A percentile compares a stretch with the other conserved stretches of the same genome.
Evolutionary conservation across 441 rosid species (phyloP).

Genomic region (Gossypium schwendimanii): DNA sequence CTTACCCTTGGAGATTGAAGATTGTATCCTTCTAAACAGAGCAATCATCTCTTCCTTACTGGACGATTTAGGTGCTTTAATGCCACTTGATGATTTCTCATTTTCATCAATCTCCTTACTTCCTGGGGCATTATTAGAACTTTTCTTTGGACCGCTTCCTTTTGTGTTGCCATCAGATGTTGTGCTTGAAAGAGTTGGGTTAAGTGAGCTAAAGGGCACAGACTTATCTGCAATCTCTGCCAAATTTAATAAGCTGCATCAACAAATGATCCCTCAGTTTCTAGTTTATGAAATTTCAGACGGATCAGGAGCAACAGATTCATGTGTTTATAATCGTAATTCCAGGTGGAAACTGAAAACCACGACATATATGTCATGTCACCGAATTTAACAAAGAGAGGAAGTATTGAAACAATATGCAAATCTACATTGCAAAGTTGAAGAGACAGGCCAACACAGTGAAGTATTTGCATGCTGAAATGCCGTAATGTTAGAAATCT

Average conservation of each 20-base stretch:
- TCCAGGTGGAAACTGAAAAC: not conserved
- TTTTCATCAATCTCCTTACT: constrained; percentile 20
- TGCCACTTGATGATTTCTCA: constrained; percentile 16
- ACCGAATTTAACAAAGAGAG: not conserved
- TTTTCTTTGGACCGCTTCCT: constrained; percentile 21
- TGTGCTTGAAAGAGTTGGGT: constrained; percentile 20
- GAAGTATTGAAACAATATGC: not conserved
- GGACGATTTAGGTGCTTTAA: constrained; percentile 18
- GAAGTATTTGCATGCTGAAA: not conserved
- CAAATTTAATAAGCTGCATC: constrained; percentile 72
- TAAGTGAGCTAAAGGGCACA: constrained; percentile 16
- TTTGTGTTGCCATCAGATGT: constrained; percentile 23
- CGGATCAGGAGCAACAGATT: not conserved
- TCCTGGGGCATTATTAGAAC: constrained; percentile 14
- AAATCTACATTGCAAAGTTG: not conserved
- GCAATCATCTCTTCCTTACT: constrained; percentile 50
- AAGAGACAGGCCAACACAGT: not conserved
- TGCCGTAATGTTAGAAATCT: not conserved
- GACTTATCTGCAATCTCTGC: constrained; percentile 51
- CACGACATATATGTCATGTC: not conserved
- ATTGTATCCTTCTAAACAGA: constrained; percentile 44
- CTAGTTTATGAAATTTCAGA: constrained; percentile 11
- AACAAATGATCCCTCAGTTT: constrained; percentile 35
- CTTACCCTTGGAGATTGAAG: constrained; percentile 45
- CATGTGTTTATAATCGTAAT: not conserved